A percentile compares a stretch with the other conserved stretches of the same genome.
Evolutionary conservation across 352 stramenopile genomes (phyloP).

Genomic region (Phytophthora kernoviae): DNA sequence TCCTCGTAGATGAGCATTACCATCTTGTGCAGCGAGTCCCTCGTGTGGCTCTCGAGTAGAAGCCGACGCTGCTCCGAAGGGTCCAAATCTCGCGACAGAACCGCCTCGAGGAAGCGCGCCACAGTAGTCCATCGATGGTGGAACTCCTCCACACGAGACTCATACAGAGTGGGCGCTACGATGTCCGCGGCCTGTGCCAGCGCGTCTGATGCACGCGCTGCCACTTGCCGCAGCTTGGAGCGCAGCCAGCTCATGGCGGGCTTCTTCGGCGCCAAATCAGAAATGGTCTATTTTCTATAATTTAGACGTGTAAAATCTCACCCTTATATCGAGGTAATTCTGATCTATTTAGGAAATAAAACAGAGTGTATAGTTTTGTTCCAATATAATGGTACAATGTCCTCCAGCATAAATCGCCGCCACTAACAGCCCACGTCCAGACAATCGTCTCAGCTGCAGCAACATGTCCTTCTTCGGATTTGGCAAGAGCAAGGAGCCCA

Average conservation of each 20-base stretch:
- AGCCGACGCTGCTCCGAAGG: slow-evolving; percentile 73
- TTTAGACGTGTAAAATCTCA: too few species aligned
- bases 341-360: too few species aligned
- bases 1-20: slow-evolving; percentile 88
- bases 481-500: slow-evolving; percentile 69
- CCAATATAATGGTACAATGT: too few species aligned
- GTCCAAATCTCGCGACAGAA: slow-evolving; percentile 70
- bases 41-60: slow-evolving; percentile 79
- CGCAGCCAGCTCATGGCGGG: slow-evolving; percentile 66
- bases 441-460: too few species aligned
- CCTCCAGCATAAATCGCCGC: too few species aligned
- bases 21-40: slow-evolving; percentile 84
- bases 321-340: too few species aligned
- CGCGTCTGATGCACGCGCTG: slow-evolving; percentile 68
- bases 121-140: slow-evolving; percentile 84
- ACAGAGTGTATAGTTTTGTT: too few species aligned
- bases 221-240: slow-evolving; percentile 79
- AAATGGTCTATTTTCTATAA: too few species aligned
- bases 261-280: too few species aligned
- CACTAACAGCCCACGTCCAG: too few species aligned
- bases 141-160: slow-evolving; percentile 85
- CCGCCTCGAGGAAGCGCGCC: slow-evolving; percentile 74
- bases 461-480: slow-evolving; percentile 87
- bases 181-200: slow-evolving; percentile 81
- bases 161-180: slow-evolving; percentile 81